A percentile compares a stretch with the other conserved stretches of the same genome.
Conservation (phyloP, 352 stramenopile species). For the Phytopythium oedochilum region DNA sequence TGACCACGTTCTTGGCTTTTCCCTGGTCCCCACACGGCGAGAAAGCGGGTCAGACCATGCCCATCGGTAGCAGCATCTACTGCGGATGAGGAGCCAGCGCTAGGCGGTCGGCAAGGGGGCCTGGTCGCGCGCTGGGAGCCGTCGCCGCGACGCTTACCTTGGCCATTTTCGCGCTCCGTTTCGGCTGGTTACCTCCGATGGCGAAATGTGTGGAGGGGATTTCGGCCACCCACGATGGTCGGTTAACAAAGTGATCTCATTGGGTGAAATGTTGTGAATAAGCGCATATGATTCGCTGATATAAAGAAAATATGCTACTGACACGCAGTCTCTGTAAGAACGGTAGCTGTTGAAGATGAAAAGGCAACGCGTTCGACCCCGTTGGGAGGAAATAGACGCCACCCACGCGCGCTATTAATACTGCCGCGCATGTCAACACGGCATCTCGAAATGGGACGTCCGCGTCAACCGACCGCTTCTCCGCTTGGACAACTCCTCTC, state of each 20-base stretch:
- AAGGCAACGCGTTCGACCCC: no score
- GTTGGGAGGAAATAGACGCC: background rate
- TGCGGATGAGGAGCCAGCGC: no score
- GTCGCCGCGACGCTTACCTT: background rate
- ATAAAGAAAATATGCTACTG: background rate
- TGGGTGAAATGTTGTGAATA: background rate
- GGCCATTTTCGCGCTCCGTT: background rate
- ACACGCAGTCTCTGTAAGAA: background rate
- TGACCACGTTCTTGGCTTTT: slow-evolving; percentile 95
- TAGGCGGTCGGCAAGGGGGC: no score
- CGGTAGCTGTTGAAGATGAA: no score
- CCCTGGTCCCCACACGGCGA: slow-evolving; percentile 30
- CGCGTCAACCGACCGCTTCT: slow-evolving; percentile 1
- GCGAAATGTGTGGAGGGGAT: background rate
- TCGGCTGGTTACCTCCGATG: background rate
- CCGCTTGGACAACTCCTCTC: no score
- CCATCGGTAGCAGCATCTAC: background rate
- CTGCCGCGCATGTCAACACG: background rate
- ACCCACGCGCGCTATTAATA: background rate
- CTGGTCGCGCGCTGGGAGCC: no score
- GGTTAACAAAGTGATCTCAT: background rate
- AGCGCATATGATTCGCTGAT: background rate
- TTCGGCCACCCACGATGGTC: background rate
- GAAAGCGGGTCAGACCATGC: background rate
- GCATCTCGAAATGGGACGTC: background rate